Base-by-base conservation (phyloP, 148 eudicot genomes). In the Chenopodium berlandieri region DNA sequence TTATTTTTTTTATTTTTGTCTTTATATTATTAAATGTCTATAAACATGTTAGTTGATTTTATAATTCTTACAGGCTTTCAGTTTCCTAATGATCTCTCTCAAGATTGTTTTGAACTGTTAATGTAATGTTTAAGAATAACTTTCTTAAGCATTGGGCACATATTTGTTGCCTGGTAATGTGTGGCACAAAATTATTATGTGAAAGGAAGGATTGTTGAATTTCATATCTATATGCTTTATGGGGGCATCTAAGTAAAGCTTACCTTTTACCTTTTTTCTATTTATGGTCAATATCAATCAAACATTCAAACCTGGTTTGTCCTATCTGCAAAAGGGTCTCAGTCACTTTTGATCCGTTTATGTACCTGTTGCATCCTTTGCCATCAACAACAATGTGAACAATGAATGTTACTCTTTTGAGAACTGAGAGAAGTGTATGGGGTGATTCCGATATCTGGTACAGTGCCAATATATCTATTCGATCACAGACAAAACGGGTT, bases 281-380 rank as follows among this genome's bases (percentile, higher is more conserved):
- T 71, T 25, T 70, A 93, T 95, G 98, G 97, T 74, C 97, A 93
- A 84, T 93, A 85, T 81, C 88, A 92, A 17, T 95, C 98, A 31
- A 90, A 86, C 88, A 92, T 14, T 95, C 98, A 31, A 90, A 87
- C 44, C 77, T 93, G 83, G 91, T 88, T 65, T 95, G 97, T 78
- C 94, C 96, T 12, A 74, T 85, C 76, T 95, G 98, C 92, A 87
- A 86, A 85, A 92, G 88, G 80, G 83, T 85, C 78, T 95, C 97
- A 30, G 64, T 88, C 13, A 93, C 89, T 78, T 93, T 93, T 88
- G 96, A 93, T 83, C 94, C 96, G 37, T 93, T 95, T 82, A 87
- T 90, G 95, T 92, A 92, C 81, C 84, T 95, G 65, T 89, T 94
- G 7, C 85, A 93, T 54, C 97, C 97, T 2, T 84, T 95, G 78